Base-by-base conservation (phyloP, 805 yeast genomes). In the Lipomyces lipofer region DNA sequence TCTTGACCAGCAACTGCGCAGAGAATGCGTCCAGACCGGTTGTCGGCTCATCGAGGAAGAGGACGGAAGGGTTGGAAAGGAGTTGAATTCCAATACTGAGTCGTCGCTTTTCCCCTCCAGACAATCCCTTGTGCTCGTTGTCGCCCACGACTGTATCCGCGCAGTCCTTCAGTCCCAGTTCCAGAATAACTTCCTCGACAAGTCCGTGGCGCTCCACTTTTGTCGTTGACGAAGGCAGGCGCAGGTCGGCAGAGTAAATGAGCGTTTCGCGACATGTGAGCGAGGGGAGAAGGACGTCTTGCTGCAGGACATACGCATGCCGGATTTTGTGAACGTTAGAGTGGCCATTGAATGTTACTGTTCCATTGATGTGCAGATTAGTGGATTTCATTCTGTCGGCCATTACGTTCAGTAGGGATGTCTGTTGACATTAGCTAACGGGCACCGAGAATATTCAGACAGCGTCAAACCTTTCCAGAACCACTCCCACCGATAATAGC, bases 401-500 rank as follows among this genome's bases (percentile, higher is more conserved):
- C 65, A 70, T 59, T 24, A 63, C 80, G 65, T 88, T 88, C 21
- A 88, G 71, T 42, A 88, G 67, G 0, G 96, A 86, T 0, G 96
- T 88, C 65, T 57, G 33, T n/a, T n/a, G n/a, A n/a, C n/a, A n/a
- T n/a, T n/a, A n/a, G n/a, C n/a, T n/a, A n/a, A n/a, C n/a, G n/a
- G n/a, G n/a, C n/a, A n/a, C n/a, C n/a, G n/a, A n/a, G n/a, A n/a
- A n/a, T n/a, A n/a, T n/a, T n/a, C n/a, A n/a, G n/a, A n/a, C n/a
- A n/a, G n/a, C n/a, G n/a, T n/a, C n/a, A n/a, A n/a, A 57, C 61
- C 54, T 89, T 88, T 2, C 95, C 96, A 2, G 89, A 82, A 0
- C 96, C 96, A 0, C 91, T 85, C 0, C 95, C 92, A 2, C 96
- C 96, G 73, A 89, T 78, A 8, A 88, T 85, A 4, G 95, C 95